These are phyloP conservation scores for Fabrea salina DNA, from an alignment of 169 alveolate genomes.

Conservation along the genomic window DNA sequence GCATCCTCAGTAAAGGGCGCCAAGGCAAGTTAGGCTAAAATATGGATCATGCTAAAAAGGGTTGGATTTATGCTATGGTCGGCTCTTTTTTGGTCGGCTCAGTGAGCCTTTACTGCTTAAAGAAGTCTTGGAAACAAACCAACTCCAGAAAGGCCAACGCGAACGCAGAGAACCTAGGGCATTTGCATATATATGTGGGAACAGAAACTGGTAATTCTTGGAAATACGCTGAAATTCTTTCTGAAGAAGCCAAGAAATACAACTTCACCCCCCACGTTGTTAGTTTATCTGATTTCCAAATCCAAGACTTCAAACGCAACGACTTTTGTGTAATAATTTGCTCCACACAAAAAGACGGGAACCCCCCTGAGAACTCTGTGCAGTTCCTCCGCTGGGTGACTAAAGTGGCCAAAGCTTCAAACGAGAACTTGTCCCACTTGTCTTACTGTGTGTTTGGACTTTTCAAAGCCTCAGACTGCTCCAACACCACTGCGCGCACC, in stretches of 20 bases:
- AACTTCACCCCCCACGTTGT: conserved; percentile 21
- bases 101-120: not conserved
- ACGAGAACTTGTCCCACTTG: conserved; percentile 6
- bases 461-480: not conserved
- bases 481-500: not conserved
- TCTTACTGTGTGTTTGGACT: conserved; percentile 30
- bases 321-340: conserved; percentile 33
- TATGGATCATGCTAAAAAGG: no score
- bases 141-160: not conserved
- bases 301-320: conserved; percentile 14
- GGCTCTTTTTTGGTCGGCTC: not conserved
- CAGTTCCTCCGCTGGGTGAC: conserved; percentile 14
- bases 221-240: not conserved
- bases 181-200: conserved; percentile 28
- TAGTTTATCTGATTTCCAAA: conserved; percentile 1
- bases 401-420: not conserved
- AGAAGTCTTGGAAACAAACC: not conserved
- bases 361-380: conserved; percentile 17
- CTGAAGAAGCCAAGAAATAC: conserved; percentile 12
- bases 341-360: conserved; percentile 28
- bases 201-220: conserved; percentile 21
- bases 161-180: conserved; percentile 20
- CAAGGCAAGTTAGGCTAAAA: not conserved
- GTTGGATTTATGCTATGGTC: conserved; percentile 1
- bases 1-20: not conserved